Evolutionary conservation across 352 stramenopile genomes (phyloP), one percentile per base, ranked within the genome.

Genomic region (Phytophthora constricta): DNA sequence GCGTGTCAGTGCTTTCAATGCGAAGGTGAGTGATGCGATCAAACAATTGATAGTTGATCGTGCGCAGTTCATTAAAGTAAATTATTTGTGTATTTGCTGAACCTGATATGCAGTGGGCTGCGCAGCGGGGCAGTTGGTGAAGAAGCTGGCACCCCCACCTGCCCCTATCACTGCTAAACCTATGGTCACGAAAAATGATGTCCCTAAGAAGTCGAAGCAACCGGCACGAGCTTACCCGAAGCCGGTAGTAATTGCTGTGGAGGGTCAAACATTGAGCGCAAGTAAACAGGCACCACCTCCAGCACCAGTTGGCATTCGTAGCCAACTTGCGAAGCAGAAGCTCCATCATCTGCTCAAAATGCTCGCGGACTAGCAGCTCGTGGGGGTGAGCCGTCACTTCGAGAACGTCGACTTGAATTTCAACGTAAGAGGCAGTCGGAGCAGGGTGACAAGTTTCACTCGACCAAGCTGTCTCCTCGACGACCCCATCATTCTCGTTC

Each of bases 401-500:
- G 68, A 17, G 62, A 74, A 9, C 66, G 26, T 37, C 57, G 66
- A 39, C 54, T 76, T 1, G 68, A 76, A 37, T 76, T 72, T 49
- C 68, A 75, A 45, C 69, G 71, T 31, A 89, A 91, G 51, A 72
- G 66, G 42, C 65, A 78, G 47, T 41, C 82, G 19, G 63, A 76
- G 49, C 25, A 27, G 22, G 51, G 58, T 23, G 42, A 9, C 19
- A 62, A 48, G 20, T 34, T 57, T 51, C 11, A 20, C 1, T 28
- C 43, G 5, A 26, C 31, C 2, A 54, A 56, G 49, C 50, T 1
- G 62, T 41, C 79, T 77, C 9, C 68, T 91, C 3, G 79, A 93
- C 27, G 83, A 91, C 33, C 80, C 86, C 0, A 67, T 93, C 34
- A 89, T 93, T 49, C 57, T 93, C 9, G 86, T 93, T 17, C 86